A percentile compares a stretch with the other conserved stretches of the same genome.
phyloP scores from a whole-genome alignment of 2,329 filamentous ascomycete species.

The Cytospora leucostoma region DNA sequence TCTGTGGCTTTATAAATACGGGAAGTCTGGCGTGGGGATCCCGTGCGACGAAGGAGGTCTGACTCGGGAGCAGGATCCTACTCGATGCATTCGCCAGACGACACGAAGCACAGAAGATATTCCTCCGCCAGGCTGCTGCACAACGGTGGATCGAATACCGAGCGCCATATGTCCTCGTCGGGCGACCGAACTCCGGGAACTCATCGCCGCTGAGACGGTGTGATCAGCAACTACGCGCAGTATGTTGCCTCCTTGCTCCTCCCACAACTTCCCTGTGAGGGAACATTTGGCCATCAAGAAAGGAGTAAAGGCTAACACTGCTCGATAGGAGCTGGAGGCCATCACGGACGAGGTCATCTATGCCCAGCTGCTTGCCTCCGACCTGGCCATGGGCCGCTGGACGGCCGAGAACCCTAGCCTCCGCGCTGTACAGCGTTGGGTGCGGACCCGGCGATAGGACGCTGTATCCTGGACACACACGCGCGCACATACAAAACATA shows the following conservation, averaged over 20 bases:
- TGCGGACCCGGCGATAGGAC: constrained; percentile 45
- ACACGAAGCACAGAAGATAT: constrained; percentile 67
- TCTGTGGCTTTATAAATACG: constrained; percentile 19
- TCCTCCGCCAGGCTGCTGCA: constrained; percentile 60
- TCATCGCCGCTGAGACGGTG: constrained; percentile 53
- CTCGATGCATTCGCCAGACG: constrained; percentile 63
- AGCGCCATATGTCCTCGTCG: constrained; percentile 54
- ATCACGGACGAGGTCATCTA: constrained; percentile 64
- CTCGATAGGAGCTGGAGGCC: constrained; percentile 53
- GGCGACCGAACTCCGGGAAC: constrained; percentile 49
- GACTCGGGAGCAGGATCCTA: constrained; percentile 46
- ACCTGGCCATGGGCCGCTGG: constrained; percentile 61
- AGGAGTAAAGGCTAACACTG: not conserved
- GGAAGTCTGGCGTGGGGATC: not conserved
- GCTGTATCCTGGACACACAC: not conserved
- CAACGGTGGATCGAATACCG: constrained; percentile 61
- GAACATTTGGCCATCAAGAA: not conserved
- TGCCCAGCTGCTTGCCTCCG: constrained; percentile 53
- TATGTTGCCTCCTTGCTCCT: constrained; percentile 41
- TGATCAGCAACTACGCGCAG: constrained; percentile 58
- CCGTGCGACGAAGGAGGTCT: constrained; percentile 12
- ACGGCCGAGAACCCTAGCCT: constrained; percentile 63
- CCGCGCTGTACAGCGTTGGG: constrained; percentile 59
- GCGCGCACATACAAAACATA: not conserved
- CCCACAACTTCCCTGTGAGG: not conserved